Percentiles rank a stretch among this genome's conserved stretches.
These are phyloP conservation scores for Dothiorella sarmentorum DNA, from an alignment of 2,329 filamentous ascomycete genomes.

Conservation along the genomic window DNA sequence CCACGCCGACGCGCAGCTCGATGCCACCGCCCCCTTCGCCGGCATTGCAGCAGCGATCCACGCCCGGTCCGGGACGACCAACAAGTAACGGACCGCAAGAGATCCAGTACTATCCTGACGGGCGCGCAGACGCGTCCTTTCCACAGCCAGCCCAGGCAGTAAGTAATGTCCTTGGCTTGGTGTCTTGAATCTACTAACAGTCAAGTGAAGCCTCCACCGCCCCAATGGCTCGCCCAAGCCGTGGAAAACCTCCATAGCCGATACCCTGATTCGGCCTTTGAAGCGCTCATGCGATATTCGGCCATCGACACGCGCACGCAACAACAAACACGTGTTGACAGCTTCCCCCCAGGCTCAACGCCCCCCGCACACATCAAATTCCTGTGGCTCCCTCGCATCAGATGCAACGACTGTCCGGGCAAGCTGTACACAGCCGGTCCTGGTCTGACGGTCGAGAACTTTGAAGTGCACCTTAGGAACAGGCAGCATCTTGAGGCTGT, in stretches of 20 bases:
- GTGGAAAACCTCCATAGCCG: constrained; percentile 66
- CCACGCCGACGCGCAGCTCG: constrained; percentile 50
- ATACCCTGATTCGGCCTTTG: constrained; percentile 81
- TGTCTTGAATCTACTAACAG: not conserved
- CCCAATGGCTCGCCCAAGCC: constrained; percentile 76
- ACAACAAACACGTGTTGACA: constrained; percentile 55
- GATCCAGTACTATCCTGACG: constrained; percentile 42
- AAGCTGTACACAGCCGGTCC: constrained; percentile 92
- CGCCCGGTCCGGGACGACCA: constrained; percentile 34
- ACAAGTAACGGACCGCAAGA: constrained; percentile 31
- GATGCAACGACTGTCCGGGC: constrained; percentile 87
- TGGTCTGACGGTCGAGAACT: constrained; percentile 80
- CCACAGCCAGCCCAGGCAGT: constrained; percentile 49
- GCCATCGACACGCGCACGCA: constrained; percentile 72
- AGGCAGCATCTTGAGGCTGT: constrained; percentile 57
- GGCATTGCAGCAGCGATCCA: constrained; percentile 36
- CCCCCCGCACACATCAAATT: constrained; percentile 66
- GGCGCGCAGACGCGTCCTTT: constrained; percentile 63
- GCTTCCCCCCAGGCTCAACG: constrained; percentile 46
- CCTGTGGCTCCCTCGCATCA: constrained; percentile 83
- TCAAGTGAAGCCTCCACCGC: constrained; percentile 66
- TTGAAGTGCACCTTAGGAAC: constrained; percentile 89
- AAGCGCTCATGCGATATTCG: constrained; percentile 86
- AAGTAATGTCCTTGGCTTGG: not conserved
- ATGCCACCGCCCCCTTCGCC: constrained; percentile 56